phyloP scores from a whole-genome alignment of 1,139 yeast species.

The Dujonia santamariae region DNA sequence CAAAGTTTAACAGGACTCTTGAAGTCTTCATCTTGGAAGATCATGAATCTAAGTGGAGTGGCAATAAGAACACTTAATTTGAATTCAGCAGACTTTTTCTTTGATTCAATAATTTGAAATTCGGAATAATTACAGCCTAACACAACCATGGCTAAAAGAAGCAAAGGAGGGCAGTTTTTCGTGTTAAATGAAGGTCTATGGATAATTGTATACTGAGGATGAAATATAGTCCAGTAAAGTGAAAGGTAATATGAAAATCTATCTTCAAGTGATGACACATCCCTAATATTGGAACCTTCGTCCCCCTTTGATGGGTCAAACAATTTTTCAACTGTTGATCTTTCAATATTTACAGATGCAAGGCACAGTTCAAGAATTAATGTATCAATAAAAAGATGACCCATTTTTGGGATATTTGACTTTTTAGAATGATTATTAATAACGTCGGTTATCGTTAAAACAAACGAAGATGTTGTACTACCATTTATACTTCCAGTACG shows the following conservation, averaged over 20 bases:
- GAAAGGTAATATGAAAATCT: slow-evolving; percentile 25
- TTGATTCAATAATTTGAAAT: slow-evolving; percentile 11
- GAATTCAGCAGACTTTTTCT: slow-evolving; percentile 23
- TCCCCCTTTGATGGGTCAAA: slow-evolving; percentile 2
- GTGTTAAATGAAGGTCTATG: slow-evolving; percentile 66
- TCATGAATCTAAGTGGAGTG: slow-evolving; percentile 58
- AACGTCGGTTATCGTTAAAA: slow-evolving; percentile 8
- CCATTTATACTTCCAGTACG: slow-evolving; percentile 12
- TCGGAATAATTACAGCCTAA: slow-evolving; percentile 44
- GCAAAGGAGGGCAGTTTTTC: slow-evolving; percentile 46
- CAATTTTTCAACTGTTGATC: slow-evolving; percentile 1
- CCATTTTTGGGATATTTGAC: slow-evolving; percentile 23
- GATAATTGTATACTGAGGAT: slow-evolving; percentile 58
- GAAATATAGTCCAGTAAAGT: slow-evolving; percentile 57
- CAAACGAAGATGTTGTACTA: slow-evolving; percentile 13
- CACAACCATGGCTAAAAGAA: slow-evolving; percentile 54
- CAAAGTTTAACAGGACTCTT: slow-evolving; percentile 61
- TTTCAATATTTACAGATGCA: slow-evolving; percentile 11
- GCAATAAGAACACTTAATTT: slow-evolving; percentile 43
- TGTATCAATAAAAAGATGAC: slow-evolving; percentile 28
- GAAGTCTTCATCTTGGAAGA: slow-evolving; percentile 59
- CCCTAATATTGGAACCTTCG: neutral
- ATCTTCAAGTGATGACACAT: slow-evolving; percentile 20
- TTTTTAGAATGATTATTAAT: slow-evolving; percentile 17
- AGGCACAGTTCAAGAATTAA: slow-evolving; percentile 17